Conservation (phyloP, 2,329 filamentous ascomycete species). For the Herpotrichia juniperi region DNA sequence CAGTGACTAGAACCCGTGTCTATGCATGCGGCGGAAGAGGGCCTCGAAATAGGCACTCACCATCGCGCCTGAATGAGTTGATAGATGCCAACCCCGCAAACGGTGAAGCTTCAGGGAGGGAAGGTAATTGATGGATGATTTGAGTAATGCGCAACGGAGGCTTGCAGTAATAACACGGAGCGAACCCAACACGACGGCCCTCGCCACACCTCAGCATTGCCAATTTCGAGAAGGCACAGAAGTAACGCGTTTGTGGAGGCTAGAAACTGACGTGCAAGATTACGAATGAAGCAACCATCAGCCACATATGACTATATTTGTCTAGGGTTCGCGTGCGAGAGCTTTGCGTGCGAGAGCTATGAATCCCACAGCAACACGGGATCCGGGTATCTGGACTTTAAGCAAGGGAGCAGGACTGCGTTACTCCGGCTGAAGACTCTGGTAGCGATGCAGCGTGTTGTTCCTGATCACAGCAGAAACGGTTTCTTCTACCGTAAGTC, state of each 20-base stretch:
- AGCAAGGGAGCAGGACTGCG: constrained; percentile 29
- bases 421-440: constrained; percentile 30
- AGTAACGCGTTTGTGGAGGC: constrained; percentile 17
- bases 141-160: constrained; percentile 22
- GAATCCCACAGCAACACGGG: not conserved
- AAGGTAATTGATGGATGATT: constrained; percentile 29
- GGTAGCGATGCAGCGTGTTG: constrained; percentile 37
- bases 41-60: constrained; percentile 25
- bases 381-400: constrained; percentile 13
- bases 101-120: constrained; percentile 34
- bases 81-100: constrained; percentile 39
- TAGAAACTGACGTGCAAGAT: constrained; percentile 16
- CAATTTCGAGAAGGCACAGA: constrained; percentile 23
- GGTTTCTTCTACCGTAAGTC: constrained; percentile 33
- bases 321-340: not conserved
- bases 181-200: constrained; percentile 12
- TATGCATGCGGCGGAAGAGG: constrained; percentile 32
- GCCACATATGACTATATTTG: not conserved
- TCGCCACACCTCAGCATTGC: constrained; percentile 18
- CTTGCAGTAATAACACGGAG: constrained; percentile 16
- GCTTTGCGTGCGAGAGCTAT: too few species aligned
- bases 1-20: constrained; percentile 14
- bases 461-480: constrained; percentile 16
- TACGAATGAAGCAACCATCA: constrained; percentile 7
- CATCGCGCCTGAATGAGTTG: constrained; percentile 18